Conservation (phyloP, 1,139 yeast species). For the Wickerhamiella infanticola region DNA sequence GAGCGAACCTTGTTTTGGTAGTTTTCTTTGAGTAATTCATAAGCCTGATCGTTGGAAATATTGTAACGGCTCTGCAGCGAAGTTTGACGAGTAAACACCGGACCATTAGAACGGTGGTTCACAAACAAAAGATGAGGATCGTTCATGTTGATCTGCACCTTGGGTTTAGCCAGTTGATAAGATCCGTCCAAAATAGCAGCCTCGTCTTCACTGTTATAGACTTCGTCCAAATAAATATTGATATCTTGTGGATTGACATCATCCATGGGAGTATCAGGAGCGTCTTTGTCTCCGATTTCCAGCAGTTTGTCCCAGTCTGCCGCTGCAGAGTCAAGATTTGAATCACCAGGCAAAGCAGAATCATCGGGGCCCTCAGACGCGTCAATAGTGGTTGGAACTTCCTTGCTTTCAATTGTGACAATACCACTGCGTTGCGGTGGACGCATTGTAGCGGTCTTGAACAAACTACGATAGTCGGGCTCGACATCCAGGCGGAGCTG, state of each 20-base stretch:
- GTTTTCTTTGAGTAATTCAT: constrained; percentile 67
- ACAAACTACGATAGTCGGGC: constrained; percentile 23
- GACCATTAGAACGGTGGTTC: constrained; percentile 19
- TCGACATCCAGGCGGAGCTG: constrained; percentile 27
- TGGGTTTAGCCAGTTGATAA: constrained; percentile 25
- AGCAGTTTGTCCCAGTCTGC: constrained; percentile 64
- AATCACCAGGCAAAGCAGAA: background rate
- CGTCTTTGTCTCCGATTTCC: constrained; percentile 3
- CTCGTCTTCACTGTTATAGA: constrained; percentile 42
- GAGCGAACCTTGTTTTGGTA: constrained; percentile 87
- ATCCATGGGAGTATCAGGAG: background rate
- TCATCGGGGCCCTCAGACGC: background rate
- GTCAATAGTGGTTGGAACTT: constrained; percentile 5
- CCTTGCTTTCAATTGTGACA: constrained; percentile 1
- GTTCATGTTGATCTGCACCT: constrained; percentile 60
- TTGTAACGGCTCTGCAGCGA: constrained; percentile 44
- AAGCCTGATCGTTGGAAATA: constrained; percentile 76
- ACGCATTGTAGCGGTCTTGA: constrained; percentile 6
- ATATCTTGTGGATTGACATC: background rate
- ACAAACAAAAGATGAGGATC: constrained; percentile 67
- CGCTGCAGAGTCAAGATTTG: constrained; percentile 29
- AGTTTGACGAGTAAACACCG: constrained; percentile 25
- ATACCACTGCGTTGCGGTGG: constrained; percentile 1
- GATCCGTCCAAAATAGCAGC: constrained; percentile 70
- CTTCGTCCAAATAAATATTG: constrained; percentile 14